Conservation (phyloP, 116 monocot species). For the Papilionanthe hybrid region DNA sequence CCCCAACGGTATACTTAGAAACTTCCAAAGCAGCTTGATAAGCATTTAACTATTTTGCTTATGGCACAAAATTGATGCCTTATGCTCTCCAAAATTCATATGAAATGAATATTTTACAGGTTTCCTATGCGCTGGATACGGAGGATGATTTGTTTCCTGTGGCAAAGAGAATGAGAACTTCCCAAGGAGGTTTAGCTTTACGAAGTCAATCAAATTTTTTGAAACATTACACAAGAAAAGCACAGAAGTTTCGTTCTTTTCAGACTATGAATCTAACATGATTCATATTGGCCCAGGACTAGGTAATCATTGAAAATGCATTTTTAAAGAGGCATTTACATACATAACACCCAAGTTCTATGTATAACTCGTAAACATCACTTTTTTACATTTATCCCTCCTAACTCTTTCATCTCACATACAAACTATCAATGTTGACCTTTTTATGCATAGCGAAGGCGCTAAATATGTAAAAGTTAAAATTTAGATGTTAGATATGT, state of each 20-base stretch:
- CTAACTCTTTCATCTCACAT: too few species aligned
- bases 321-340: too few species aligned
- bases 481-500: too few species aligned
- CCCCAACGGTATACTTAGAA: constrained; percentile 48
- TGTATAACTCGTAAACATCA: too few species aligned
- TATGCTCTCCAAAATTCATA: too few species aligned
- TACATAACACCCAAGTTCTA: too few species aligned
- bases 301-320: constrained; percentile 17
- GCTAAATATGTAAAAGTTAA: too few species aligned
- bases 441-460: too few species aligned
- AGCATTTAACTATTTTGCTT: background rate
- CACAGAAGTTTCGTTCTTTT: constrained; percentile 36
- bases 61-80: too few species aligned
- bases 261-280: constrained; percentile 23
- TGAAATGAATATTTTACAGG: constrained; percentile 22
- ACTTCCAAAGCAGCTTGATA: background rate
- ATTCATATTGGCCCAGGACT: background rate
- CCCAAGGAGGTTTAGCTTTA: constrained; percentile 14
- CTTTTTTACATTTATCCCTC: too few species aligned
- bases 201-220: constrained; percentile 7
- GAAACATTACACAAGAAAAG: constrained; percentile 15
- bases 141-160: constrained; percentile 63
- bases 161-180: constrained; percentile 36
- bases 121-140: constrained; percentile 76
- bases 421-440: too few species aligned